Percentiles rank a stretch among this genome's conserved stretches.
Conservation (phyloP, 495 filamentous ascomycete species). For the Clavariopsis aquatica region DNA sequence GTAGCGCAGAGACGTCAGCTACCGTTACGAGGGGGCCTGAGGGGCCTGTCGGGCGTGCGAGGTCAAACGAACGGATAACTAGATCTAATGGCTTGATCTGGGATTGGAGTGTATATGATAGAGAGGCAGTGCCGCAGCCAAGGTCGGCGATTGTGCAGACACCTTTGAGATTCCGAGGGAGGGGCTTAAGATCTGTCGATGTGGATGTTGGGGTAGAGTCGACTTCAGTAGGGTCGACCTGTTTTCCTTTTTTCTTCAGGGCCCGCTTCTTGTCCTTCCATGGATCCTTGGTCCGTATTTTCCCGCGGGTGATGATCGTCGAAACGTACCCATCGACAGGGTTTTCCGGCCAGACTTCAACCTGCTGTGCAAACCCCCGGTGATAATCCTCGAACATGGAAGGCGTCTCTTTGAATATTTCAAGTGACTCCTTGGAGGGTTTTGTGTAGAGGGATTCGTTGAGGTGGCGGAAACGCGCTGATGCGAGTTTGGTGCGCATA, state of each 20-base stretch:
- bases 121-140: conserved; percentile 76
- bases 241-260: conserved; percentile 39
- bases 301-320: conserved; percentile 62
- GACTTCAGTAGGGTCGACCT: not conserved
- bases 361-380: conserved; percentile 89
- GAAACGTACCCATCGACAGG: conserved; percentile 81
- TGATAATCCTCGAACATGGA: conserved; percentile 95
- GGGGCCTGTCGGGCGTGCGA: conserved; percentile 56
- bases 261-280: conserved; percentile 40
- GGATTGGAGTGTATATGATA: conserved; percentile 62
- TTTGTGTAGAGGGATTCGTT: conserved; percentile 82
- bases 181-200: conserved; percentile 41
- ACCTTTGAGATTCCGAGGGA: conserved; percentile 52
- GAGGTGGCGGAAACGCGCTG: conserved; percentile 93
- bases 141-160: conserved; percentile 80
- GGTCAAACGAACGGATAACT: conserved; percentile 66
- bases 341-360: conserved; percentile 93
- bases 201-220: conserved; percentile 18
- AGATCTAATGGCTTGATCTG: conserved; percentile 61
- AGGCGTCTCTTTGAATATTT: conserved; percentile 76
- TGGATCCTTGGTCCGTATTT: conserved; percentile 31
- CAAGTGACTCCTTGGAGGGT: conserved; percentile 73
- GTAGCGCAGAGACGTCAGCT: conserved; percentile 84
- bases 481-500: conserved; percentile 90
- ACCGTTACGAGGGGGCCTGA: conserved; percentile 67